These are phyloP conservation scores for Persicaria maculosa DNA, from an alignment of 148 eudicot genomes.

Conservation along the genomic window DNA sequence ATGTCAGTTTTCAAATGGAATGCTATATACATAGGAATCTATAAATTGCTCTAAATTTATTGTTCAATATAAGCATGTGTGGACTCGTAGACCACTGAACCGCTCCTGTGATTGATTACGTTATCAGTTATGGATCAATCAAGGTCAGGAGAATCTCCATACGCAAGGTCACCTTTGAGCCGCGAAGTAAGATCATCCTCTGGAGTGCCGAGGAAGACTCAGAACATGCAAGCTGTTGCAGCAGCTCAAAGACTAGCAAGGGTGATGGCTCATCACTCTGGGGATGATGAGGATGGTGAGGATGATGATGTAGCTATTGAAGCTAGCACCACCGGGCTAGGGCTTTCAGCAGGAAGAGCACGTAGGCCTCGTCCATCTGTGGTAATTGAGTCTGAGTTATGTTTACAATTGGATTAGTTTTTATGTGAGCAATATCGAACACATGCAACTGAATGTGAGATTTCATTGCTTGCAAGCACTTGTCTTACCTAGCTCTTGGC, in stretches of 20 bases:
- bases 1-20: background rate
- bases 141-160: constrained; percentile 28
- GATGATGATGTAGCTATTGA: constrained; percentile 69
- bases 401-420: background rate
- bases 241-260: constrained; percentile 81
- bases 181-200: constrained; percentile 52
- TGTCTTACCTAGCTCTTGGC: background rate
- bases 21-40: background rate
- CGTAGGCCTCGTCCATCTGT: constrained; percentile 42
- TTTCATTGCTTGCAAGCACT: background rate
- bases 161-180: constrained; percentile 30
- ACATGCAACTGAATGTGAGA: background rate
- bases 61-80: too few relatives aligned
- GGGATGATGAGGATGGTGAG: constrained; percentile 50
- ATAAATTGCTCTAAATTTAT: too few relatives aligned
- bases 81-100: too few relatives aligned
- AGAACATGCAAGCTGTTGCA: constrained; percentile 51
- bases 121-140: constrained; percentile 36
- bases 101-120: too few relatives aligned
- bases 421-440: background rate
- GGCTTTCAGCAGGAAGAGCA: constrained; percentile 54
- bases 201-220: constrained; percentile 29
- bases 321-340: constrained; percentile 31
- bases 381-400: constrained; percentile 25
- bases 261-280: constrained; percentile 57